Evolutionary conservation across 1,139 yeast species (phyloP).

Genomic region (Suhomyces wounanorum): DNA sequence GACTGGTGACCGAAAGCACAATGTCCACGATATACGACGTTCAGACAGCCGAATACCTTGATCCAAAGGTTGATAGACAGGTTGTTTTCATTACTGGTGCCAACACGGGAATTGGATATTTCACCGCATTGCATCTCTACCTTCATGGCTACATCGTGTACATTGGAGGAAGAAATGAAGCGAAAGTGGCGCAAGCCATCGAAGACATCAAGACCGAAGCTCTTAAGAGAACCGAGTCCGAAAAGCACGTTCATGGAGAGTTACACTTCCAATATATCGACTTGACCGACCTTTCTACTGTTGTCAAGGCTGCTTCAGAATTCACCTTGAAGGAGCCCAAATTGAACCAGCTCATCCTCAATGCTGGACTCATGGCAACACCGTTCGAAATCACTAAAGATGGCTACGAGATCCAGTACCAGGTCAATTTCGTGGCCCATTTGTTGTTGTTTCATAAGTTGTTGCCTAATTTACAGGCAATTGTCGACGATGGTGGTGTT

Average conservation of each 20-base stretch:
- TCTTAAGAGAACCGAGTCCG: slow-evolving; percentile 19
- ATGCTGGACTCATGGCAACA: slow-evolving; percentile 47
- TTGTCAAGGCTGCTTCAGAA: slow-evolving; percentile 31
- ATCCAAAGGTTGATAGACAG: slow-evolving; percentile 46
- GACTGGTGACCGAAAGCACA: neutral
- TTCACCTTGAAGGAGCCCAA: slow-evolving; percentile 28
- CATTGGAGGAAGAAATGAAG: slow-evolving; percentile 65
- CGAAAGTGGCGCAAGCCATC: slow-evolving; percentile 59
- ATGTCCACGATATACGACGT: slow-evolving; percentile 24
- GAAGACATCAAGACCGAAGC: slow-evolving; percentile 59
- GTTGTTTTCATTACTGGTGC: slow-evolving; percentile 81
- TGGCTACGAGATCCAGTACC: slow-evolving; percentile 44
- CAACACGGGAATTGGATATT: slow-evolving; percentile 79
- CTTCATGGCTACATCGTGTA: slow-evolving; percentile 78
- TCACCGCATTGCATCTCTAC: slow-evolving; percentile 70
- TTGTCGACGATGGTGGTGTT: slow-evolving; percentile 18
- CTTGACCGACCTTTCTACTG: slow-evolving; percentile 34
- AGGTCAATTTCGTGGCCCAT: slow-evolving; percentile 42
- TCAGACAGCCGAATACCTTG: slow-evolving; percentile 35
- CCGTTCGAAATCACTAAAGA: slow-evolving; percentile 40
- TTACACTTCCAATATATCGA: slow-evolving; percentile 35
- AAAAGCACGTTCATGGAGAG: slow-evolving; percentile 23
- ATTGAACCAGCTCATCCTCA: slow-evolving; percentile 39
- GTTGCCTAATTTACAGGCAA: slow-evolving; percentile 30
- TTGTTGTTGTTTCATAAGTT: slow-evolving; percentile 35